Conservation (phyloP, 495 filamentous ascomycete genomes). For the Hypoxylon subgilvum region DNA sequence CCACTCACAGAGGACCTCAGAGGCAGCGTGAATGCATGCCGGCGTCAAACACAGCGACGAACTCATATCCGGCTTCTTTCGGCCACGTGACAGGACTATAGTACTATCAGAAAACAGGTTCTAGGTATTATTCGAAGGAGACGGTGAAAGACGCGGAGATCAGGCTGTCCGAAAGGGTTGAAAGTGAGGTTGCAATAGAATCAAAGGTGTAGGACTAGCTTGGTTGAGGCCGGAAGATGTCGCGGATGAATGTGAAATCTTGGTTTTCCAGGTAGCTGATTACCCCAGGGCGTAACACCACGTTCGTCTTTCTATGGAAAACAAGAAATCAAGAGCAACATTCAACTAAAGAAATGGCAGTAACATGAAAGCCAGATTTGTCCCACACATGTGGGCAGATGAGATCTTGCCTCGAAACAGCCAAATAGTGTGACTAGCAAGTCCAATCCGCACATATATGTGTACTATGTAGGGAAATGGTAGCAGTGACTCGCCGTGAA, state of each 20-base stretch:
- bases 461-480: neutral
- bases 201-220: neutral
- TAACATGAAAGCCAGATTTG: too few species aligned
- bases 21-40: slow-evolving; percentile 69
- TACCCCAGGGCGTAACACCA: neutral
- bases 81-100: slow-evolving; percentile 38
- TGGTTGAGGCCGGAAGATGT: slow-evolving; percentile 19
- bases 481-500: neutral
- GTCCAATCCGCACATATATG: neutral
- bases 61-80: slow-evolving; percentile 32
- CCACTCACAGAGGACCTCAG: slow-evolving; percentile 64
- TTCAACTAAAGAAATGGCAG: neutral
- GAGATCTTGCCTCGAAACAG: neutral
- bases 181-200: neutral
- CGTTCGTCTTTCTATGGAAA: neutral
- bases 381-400: too few species aligned
- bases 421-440: neutral
- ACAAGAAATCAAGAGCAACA: neutral
- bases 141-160: neutral
- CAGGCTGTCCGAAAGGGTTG: slow-evolving; percentile 2
- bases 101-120: slow-evolving; percentile 10
- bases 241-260: slow-evolving; percentile 26
- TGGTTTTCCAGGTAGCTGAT: slow-evolving; percentile 6
- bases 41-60: slow-evolving; percentile 35
- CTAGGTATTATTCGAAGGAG: slow-evolving; percentile 5